Percentiles rank a stretch among this genome's conserved stretches.
Conservation (phyloP, 345 rosid species). For the Eucalyptus tenuipes region DNA sequence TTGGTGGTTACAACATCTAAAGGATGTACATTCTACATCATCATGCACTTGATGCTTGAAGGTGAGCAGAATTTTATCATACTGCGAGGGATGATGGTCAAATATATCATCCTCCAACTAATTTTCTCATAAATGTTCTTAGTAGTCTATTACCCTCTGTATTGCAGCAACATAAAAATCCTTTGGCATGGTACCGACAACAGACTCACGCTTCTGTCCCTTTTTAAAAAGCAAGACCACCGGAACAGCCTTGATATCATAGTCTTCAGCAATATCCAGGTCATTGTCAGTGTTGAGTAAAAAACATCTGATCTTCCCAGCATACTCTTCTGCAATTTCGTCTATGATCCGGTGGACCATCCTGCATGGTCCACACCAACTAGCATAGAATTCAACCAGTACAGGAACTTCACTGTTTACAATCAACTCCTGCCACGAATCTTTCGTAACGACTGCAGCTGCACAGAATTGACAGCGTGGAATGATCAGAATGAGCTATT, state of each 20-base stretch:
- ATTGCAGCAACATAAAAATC: slow-evolving; percentile 82
- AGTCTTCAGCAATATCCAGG: slow-evolving; percentile 55
- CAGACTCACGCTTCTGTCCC: slow-evolving; percentile 60
- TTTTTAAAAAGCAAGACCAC: slow-evolving; percentile 85
- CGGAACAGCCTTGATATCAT: slow-evolving; percentile 82
- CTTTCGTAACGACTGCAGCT: slow-evolving; percentile 51
- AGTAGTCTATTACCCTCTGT: slow-evolving; percentile 62
- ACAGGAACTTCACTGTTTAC: slow-evolving; percentile 58
- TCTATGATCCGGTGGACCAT: slow-evolving; percentile 56
- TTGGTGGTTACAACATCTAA: neutral
- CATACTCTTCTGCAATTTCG: slow-evolving; percentile 75
- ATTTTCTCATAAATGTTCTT: neutral
- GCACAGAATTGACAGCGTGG: neutral
- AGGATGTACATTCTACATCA: neutral
- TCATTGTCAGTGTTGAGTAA: slow-evolving; percentile 66
- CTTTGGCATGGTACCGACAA: slow-evolving; percentile 95
- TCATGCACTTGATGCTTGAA: neutral
- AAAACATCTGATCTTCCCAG: slow-evolving; percentile 58
- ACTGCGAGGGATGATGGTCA: neutral
- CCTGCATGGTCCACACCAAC: slow-evolving; percentile 64
- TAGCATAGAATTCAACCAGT: slow-evolving; percentile 82
- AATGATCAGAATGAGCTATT: neutral
- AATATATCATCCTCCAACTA: neutral
- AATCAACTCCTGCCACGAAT: slow-evolving; percentile 55
- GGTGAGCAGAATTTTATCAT: neutral